Evolutionary conservation across 768 basidiomycete species (phyloP).

Genomic region (Psilocybe tampanensis): DNA sequence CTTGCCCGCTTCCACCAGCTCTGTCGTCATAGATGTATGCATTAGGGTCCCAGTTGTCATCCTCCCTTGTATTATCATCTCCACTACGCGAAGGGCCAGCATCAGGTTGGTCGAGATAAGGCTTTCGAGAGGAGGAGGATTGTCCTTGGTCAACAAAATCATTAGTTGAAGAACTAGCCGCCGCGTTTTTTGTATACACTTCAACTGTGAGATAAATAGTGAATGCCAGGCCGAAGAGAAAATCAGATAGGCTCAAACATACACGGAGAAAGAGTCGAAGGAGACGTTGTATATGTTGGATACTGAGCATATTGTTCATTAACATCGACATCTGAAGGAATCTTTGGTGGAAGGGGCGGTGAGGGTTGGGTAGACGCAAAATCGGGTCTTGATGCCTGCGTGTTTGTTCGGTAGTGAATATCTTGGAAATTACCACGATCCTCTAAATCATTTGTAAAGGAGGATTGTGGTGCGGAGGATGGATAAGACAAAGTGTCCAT

Average conservation of each 20-base stretch:
- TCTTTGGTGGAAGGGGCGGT: constrained; percentile 12
- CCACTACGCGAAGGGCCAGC: constrained; percentile 9
- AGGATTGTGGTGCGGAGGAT: constrained; percentile 12
- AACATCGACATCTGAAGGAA: neutral
- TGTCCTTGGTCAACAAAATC: constrained; percentile 13
- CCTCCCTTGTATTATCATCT: constrained; percentile 8
- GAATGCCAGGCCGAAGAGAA: neutral
- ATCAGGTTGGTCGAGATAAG: constrained; percentile 3
- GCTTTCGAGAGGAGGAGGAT: neutral
- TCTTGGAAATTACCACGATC: constrained; percentile 11
- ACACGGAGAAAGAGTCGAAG: constrained; percentile 15
- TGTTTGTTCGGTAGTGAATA: constrained; percentile 15
- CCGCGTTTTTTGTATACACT: constrained; percentile 13
- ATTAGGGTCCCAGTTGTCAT: constrained; percentile 18
- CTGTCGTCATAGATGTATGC: constrained; percentile 12
- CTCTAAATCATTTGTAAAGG: constrained; percentile 20
- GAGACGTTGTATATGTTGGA: constrained; percentile 11
- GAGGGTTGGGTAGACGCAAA: constrained; percentile 16
- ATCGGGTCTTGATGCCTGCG: neutral
- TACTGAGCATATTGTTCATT: constrained; percentile 8
- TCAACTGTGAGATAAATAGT: constrained; percentile 8
- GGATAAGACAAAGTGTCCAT: constrained; percentile 13
- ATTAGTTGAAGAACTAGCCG: constrained; percentile 13
- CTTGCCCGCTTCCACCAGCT: neutral
- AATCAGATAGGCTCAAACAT: constrained; percentile 1